Conservation (phyloP, 495 filamentous ascomycete species). For the Hyaloscypha variabilis region DNA sequence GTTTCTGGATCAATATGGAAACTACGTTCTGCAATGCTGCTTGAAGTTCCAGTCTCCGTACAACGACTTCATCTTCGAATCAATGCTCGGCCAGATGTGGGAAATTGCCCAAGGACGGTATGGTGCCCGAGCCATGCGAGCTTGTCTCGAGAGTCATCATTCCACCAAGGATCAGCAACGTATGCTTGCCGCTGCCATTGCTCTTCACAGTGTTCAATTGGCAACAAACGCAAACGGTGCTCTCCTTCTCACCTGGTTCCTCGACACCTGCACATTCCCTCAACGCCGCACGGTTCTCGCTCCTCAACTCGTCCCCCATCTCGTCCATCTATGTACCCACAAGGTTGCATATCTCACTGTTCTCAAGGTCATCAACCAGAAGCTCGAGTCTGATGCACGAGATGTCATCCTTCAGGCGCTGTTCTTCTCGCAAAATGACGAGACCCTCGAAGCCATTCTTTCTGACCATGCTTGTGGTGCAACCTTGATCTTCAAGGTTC, state of each 20-base stretch:
- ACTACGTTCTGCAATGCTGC: conserved; percentile 96
- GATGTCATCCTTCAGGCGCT: conserved; percentile 89
- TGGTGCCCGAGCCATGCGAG: conserved; percentile 93
- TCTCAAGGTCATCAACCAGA: conserved; percentile 97
- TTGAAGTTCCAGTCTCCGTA: conserved; percentile 84
- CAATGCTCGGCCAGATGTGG: conserved; percentile 95
- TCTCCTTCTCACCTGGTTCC: conserved; percentile 93
- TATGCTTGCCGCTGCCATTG: conserved; percentile 92
- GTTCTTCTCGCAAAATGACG: conserved; percentile 91
- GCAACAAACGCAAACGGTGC: conserved; percentile 97
- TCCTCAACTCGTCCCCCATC: conserved; percentile 87
- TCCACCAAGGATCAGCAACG: conserved; percentile 93
- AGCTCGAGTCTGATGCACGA: conserved; percentile 90
- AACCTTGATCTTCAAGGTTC: conserved; percentile 95
- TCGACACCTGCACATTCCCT: conserved; percentile 97
- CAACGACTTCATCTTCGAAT: conserved; percentile 97
- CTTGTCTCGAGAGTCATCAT: conserved; percentile 95
- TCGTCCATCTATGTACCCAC: conserved; percentile 98
- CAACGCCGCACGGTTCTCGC: conserved; percentile 89
- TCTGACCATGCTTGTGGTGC: conserved; percentile 91
- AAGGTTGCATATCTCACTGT: conserved; percentile 98
- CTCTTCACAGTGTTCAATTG: conserved; percentile 92
- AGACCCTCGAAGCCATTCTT: conserved; percentile 86
- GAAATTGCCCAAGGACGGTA: conserved; percentile 91
- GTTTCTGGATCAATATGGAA: conserved; percentile 97